Percentiles rank a stretch among this genome's conserved stretches.
Evolutionary conservation across 805 yeast species (phyloP).

Genomic region (Yamadazyma philogaea): DNA sequence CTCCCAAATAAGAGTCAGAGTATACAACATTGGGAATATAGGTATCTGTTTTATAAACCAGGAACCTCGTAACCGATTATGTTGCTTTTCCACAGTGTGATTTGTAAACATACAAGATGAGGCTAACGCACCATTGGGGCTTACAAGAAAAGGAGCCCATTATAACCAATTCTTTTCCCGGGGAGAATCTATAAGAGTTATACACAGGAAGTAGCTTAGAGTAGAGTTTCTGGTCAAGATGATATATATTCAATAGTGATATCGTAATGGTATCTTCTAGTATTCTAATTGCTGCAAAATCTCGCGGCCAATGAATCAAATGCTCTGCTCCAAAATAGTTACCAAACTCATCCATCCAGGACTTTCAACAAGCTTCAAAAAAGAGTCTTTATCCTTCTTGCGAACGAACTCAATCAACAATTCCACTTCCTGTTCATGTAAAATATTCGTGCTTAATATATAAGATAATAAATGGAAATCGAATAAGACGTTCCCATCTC

Average conservation of each 20-base stretch:
- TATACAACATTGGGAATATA: not conserved
- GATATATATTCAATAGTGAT: not conserved
- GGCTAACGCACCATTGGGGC: too few species aligned
- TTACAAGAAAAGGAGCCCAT: too few species aligned
- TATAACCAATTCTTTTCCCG: too few species aligned
- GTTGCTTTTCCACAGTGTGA: too few species aligned
- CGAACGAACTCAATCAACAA: conserved; percentile 49
- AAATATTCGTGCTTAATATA: conserved; percentile 52
- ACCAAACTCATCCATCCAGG: conserved; percentile 84
- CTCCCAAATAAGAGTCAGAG: not conserved
- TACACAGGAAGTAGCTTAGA: too few species aligned
- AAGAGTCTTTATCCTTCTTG: conserved; percentile 40
- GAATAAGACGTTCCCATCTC: conserved; percentile 36
- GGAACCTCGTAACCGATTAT: too few species aligned
- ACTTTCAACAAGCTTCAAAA: conserved; percentile 51
- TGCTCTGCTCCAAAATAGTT: conserved; percentile 44
- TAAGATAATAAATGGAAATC: conserved; percentile 77
- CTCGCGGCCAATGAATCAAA: not conserved
- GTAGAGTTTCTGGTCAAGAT: not conserved
- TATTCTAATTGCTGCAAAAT: conserved; percentile 2
- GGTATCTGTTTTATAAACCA: too few species aligned
- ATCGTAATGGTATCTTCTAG: not conserved
- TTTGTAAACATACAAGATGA: too few species aligned
- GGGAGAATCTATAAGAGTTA: too few species aligned
- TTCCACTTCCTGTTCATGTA: conserved; percentile 53